Base-by-base conservation (phyloP, 148 eudicot species). In the Rhododendron molle region DNA sequence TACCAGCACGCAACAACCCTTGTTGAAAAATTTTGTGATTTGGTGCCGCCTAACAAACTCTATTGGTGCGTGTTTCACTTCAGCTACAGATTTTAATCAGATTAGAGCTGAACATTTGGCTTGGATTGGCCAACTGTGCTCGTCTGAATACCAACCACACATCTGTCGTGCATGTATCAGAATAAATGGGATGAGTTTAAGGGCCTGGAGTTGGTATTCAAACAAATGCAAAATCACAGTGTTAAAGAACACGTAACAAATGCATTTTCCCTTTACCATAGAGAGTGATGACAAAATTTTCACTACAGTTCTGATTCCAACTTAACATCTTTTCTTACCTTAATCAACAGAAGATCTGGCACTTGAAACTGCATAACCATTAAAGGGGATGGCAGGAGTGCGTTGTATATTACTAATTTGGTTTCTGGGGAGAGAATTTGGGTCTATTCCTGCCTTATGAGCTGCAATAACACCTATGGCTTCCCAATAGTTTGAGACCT, bases 391-490 rank as follows among this genome's bases (percentile, higher is more conserved):
- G 18, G 85, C 82, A 50, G 93, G 85, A 65, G 73, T 88, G 67
- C 36, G 79, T 47, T 65, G 88, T 60, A 94, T 91, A 89, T 91
- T 91, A 67, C 83, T 89, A 32, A 96, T 91, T 90, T 87, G 88
- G 76, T 94, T 86, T 88, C 87, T 91, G 77, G 97, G 85, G 49
- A 96, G 94, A 78, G 99, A 94, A 86, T 91, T 85, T 36, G 97
- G 99, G 84, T 95, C 94, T 83, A 96, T 89, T 88, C 98, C 98
- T 73, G 99, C 98, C 84, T 94, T 96, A 83, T 96, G 99, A 89
- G 98, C 99, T 58, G 97, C 97, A 77, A 92, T 83, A 74, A 96
- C 96, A 87, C 99, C 98, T 84, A 95, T 95, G 46, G 98, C 99
- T 87, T 96, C 99, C 98, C 98, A 96, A 83, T 95, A 96, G 85